Evolutionary conservation across 2,329 filamentous ascomycete species (phyloP).

Genomic region (Penicillium sp.): DNA sequence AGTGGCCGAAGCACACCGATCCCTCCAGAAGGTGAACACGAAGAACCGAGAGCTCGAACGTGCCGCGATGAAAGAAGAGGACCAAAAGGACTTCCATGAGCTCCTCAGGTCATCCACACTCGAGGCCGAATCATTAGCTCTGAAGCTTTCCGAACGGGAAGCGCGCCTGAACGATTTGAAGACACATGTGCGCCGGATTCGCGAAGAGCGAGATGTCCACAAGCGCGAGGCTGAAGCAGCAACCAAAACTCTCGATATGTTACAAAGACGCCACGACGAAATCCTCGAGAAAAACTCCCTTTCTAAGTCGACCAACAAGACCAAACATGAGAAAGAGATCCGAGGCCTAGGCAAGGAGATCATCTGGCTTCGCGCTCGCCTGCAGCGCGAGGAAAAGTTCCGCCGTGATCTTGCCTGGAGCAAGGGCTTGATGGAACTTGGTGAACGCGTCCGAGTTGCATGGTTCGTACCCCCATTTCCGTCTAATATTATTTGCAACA

Average conservation of each 20-base stretch:
- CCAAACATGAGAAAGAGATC: conserved; percentile 61
- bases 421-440: conserved; percentile 83
- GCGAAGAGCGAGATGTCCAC: conserved; percentile 45
- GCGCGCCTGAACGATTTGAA: conserved; percentile 57
- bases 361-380: conserved; percentile 80
- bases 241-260: conserved; percentile 42
- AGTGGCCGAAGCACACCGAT: conserved; percentile 58
- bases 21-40: conserved; percentile 54
- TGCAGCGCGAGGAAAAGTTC: conserved; percentile 75
- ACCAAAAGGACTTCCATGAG: conserved; percentile 45
- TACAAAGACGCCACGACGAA: conserved; percentile 63
- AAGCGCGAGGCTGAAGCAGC: conserved; percentile 41
- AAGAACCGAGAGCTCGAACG: conserved; percentile 52
- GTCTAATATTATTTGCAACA: conserved; percentile 1
- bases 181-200: conserved; percentile 62
- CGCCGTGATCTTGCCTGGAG: conserved; percentile 78
- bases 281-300: conserved; percentile 48
- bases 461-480: conserved; percentile 64
- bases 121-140: conserved; percentile 64
- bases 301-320: conserved; percentile 42
- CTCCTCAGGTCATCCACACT: conserved; percentile 47
- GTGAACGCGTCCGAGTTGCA: conserved; percentile 59
- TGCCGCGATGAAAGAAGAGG: conserved; percentile 46
- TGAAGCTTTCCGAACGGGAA: conserved; percentile 68
- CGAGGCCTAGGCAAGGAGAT: conserved; percentile 85